These are phyloP conservation scores for Chenopodium berlandieri DNA, from an alignment of 148 eudicot species.

Conservation along the genomic window DNA sequence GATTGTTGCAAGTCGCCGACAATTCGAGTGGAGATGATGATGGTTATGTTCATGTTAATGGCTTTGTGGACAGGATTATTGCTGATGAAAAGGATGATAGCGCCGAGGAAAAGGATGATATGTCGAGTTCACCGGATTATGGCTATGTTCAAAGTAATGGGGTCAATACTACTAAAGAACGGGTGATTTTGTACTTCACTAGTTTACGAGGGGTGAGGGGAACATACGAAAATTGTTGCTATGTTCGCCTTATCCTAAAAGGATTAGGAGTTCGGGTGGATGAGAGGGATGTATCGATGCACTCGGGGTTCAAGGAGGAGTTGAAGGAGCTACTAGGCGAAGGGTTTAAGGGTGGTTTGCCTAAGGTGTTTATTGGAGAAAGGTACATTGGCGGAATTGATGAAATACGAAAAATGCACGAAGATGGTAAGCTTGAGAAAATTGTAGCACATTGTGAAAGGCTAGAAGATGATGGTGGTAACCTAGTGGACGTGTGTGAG, in stretches of 20 bases:
- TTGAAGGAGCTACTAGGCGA: conserved; percentile 56
- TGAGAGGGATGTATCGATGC: conserved; percentile 95
- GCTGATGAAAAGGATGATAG: conserved; percentile 5
- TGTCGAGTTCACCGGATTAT: not conserved
- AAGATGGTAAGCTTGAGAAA: conserved; percentile 70
- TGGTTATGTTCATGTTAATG: conserved; percentile 25
- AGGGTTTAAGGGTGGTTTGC: conserved; percentile 47
- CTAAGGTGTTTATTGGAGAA: conserved; percentile 67
- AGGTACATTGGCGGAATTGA: conserved; percentile 73
- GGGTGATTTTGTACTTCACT: conserved; percentile 67
- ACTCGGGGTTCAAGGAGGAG: conserved; percentile 79
- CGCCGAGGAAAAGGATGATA: conserved; percentile 13
- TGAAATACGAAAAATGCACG: conserved; percentile 66
- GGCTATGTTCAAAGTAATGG: not conserved
- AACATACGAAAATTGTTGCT: conserved; percentile 90
- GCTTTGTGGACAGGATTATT: conserved; percentile 18
- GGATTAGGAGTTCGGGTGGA: conserved; percentile 63
- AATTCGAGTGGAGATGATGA: conserved; percentile 5
- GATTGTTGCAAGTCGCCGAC: not conserved
- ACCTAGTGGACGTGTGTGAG: conserved; percentile 49
- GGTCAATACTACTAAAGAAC: conserved; percentile 26
- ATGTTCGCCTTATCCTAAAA: conserved; percentile 62
- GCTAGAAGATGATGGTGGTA: conserved; percentile 36
- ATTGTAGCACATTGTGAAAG: conserved; percentile 47
- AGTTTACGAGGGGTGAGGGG: conserved; percentile 88